These are phyloP conservation scores for Sinapis alba DNA, from an alignment of 441 rosid species.

Conservation along the genomic window DNA sequence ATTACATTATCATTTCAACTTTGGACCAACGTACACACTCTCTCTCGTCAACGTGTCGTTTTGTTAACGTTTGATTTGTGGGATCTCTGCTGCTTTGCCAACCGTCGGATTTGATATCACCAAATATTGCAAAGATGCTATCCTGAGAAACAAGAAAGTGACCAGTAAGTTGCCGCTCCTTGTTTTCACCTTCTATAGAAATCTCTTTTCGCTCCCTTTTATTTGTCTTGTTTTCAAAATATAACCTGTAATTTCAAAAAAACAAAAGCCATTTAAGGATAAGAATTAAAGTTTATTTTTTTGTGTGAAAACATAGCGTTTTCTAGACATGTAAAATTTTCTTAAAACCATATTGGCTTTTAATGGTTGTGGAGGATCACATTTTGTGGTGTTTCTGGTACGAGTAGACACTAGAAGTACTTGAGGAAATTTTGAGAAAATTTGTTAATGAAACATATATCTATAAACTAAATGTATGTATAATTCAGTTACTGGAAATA, in stretches of 20 bases:
- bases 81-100: slow-evolving; percentile 29
- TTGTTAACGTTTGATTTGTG: slow-evolving; percentile 6
- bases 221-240: background rate
- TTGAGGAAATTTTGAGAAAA: background rate
- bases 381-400: background rate
- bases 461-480: too few relatives aligned
- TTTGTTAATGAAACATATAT: background rate
- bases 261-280: background rate
- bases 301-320: background rate
- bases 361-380: background rate
- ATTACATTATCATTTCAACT: slow-evolving; percentile 43
- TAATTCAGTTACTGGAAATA: background rate
- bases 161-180: slow-evolving; percentile 42
- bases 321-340: background rate
- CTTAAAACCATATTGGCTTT: background rate
- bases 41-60: slow-evolving; percentile 36
- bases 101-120: slow-evolving; percentile 40
- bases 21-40: slow-evolving; percentile 31
- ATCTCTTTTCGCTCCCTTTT: slow-evolving; percentile 9
- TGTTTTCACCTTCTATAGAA: slow-evolving; percentile 40
- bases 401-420: background rate
- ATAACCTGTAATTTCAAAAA: slow-evolving; percentile 8
- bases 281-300: background rate
- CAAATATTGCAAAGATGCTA: slow-evolving; percentile 35
- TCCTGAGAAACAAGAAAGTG: slow-evolving; percentile 36